Conservation (phyloP, 768 basidiomycete genomes). For the Polyporus arcularius region DNA sequence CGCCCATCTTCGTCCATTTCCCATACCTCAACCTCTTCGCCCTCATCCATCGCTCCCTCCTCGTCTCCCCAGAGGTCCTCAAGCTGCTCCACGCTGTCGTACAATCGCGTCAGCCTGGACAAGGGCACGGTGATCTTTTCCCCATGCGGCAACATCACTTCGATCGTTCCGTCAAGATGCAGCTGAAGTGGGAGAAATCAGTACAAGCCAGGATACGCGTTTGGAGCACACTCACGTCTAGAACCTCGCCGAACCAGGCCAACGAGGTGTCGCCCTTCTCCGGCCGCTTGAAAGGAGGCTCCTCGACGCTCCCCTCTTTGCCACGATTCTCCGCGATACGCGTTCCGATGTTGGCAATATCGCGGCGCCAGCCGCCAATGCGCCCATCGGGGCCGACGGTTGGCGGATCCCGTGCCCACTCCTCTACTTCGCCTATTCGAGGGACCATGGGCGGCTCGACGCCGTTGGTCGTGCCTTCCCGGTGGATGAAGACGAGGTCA, state of each 20-base stretch:
- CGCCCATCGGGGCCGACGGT: constrained; percentile 47
- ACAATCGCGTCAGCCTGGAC: constrained; percentile 70
- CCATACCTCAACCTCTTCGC: constrained; percentile 43
- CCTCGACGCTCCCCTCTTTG: constrained; percentile 36
- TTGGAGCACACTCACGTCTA: constrained; percentile 48
- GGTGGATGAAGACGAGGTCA: constrained; percentile 83
- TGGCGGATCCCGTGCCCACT: constrained; percentile 70
- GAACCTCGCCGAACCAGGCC: constrained; percentile 88
- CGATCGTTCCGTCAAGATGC: constrained; percentile 70
- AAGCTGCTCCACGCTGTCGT: constrained; percentile 80
- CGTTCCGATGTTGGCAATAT: constrained; percentile 66
- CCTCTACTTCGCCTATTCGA: constrained; percentile 80
- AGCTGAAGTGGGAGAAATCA: constrained; percentile 45
- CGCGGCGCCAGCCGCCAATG: constrained; percentile 69
- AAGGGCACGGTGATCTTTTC: constrained; percentile 54
- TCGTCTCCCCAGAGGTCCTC: constrained; percentile 65
- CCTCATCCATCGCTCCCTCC: constrained; percentile 38
- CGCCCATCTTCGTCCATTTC: constrained; percentile 41
- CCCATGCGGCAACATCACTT: constrained; percentile 69
- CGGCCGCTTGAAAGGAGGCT: constrained; percentile 47
- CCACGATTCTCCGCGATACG: constrained; percentile 51
- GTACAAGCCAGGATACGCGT: not conserved
- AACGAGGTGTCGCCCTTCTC: constrained; percentile 42
- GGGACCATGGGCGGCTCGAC: constrained; percentile 70
- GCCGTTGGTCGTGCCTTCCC: constrained; percentile 71